These are phyloP conservation scores for Parsonsia alboflavescens DNA, from an alignment of 257 asterid species.

Conservation along the genomic window DNA sequence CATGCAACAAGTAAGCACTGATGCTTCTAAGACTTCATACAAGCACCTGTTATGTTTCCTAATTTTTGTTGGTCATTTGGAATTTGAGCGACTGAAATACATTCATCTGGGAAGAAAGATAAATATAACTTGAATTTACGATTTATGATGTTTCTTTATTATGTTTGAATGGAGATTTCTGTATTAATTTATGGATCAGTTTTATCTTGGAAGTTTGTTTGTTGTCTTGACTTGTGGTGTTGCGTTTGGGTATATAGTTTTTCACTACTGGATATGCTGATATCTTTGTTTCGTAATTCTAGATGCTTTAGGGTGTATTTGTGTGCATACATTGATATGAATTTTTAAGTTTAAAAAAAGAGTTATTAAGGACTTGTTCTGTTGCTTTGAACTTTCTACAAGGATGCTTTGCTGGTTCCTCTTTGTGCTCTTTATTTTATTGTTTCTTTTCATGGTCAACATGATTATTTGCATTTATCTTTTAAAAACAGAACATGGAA, in stretches of 20 bases:
- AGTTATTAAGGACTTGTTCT: not conserved
- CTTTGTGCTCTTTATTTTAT: not conserved
- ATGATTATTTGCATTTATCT: no score
- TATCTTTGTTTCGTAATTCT: not conserved
- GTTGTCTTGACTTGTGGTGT: not conserved
- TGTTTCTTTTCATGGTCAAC: not conserved
- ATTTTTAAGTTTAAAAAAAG: not conserved
- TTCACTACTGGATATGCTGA: not conserved
- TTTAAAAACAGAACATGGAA: not conserved
- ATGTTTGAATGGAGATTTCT: not conserved
- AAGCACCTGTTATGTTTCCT: not conserved
- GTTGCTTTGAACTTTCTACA: no score
- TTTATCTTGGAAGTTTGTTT: not conserved
- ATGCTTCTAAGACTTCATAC: not conserved
- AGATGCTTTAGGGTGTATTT: not conserved
- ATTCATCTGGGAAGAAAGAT: not conserved
- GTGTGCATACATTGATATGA: not conserved
- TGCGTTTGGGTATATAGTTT: not conserved
- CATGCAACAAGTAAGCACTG: conserved; percentile 73
- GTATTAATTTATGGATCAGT: not conserved
- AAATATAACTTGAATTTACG: no score
- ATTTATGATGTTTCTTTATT: not conserved
- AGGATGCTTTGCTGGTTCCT: not conserved
- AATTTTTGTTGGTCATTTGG: not conserved
- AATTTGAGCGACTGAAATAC: not conserved